Evolutionary conservation across 805 yeast genomes (phyloP).

Genomic region (Sugiyamaella lignohabitans): DNA sequence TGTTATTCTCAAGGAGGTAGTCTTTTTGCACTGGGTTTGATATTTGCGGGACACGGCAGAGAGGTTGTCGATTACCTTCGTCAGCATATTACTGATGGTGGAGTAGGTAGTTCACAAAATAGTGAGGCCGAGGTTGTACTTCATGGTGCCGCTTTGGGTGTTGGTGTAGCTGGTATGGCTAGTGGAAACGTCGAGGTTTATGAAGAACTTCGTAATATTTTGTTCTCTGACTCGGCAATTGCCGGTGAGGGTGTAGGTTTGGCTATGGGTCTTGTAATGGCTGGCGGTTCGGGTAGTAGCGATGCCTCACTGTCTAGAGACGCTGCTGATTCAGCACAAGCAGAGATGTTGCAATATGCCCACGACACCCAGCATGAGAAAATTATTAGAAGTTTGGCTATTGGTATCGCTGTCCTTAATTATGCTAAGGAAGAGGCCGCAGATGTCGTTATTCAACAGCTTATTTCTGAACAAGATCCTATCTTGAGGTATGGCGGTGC

Average conservation of each 20-base stretch:
- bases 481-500: slow-evolving; percentile 94
- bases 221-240: slow-evolving; percentile 85
- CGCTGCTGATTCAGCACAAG: slow-evolving; percentile 47
- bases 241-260: slow-evolving; percentile 96
- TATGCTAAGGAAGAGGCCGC: slow-evolving; percentile 84
- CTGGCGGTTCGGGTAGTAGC: slow-evolving; percentile 89
- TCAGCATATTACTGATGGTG: slow-evolving; percentile 48
- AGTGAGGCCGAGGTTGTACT: slow-evolving; percentile 74
- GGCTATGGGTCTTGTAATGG: slow-evolving; percentile 92
- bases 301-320: no score
- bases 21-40: slow-evolving; percentile 83
- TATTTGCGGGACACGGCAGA: slow-evolving; percentile 93
- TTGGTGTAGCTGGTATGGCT: slow-evolving; percentile 97
- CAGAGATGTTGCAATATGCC: slow-evolving; percentile 85
- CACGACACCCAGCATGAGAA: slow-evolving; percentile 95
- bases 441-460: slow-evolving; percentile 55
- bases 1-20: slow-evolving; percentile 95
- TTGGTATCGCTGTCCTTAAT: slow-evolving; percentile 80
- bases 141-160: slow-evolving; percentile 94
- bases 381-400: slow-evolving; percentile 85
- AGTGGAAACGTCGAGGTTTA: slow-evolving; percentile 65
- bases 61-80: slow-evolving; percentile 72
- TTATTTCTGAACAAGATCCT: slow-evolving; percentile 71
- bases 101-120: slow-evolving; percentile 29
- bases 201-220: slow-evolving; percentile 74